These are phyloP conservation scores for Ceratobasidium sp. DNA, from an alignment of 1,284 basidiomycete genomes.

Conservation along the genomic window DNA sequence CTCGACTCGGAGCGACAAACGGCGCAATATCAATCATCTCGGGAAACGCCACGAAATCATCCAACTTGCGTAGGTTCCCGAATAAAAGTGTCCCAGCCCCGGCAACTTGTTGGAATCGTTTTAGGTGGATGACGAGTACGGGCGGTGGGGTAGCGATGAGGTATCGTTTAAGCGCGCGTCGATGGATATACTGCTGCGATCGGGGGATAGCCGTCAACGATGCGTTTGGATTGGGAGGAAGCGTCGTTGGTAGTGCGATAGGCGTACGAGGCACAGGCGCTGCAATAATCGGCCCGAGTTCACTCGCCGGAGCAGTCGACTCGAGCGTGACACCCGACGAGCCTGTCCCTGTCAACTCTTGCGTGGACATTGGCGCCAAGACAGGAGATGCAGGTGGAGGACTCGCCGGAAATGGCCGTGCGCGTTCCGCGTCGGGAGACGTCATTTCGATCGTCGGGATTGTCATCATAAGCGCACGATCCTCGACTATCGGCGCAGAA, in stretches of 20 bases:
- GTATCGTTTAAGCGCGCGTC: slow-evolving; percentile 92
- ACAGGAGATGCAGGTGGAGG: not conserved
- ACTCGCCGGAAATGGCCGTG: slow-evolving; percentile 18
- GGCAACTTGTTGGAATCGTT: slow-evolving; percentile 87
- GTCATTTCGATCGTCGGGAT: slow-evolving; percentile 44
- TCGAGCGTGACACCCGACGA: not conserved
- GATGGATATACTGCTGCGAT: slow-evolving; percentile 76
- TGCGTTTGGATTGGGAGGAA: slow-evolving; percentile 16
- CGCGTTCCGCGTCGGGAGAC: slow-evolving; percentile 36
- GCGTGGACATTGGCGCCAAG: slow-evolving; percentile 1
- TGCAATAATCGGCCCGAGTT: slow-evolving; percentile 1
- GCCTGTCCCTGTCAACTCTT: slow-evolving; percentile 1
- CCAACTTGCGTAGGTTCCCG: slow-evolving; percentile 80
- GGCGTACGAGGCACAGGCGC: slow-evolving; percentile 40
- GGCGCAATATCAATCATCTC: slow-evolving; percentile 86
- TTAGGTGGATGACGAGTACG: slow-evolving; percentile 91
- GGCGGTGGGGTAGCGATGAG: slow-evolving; percentile 89
- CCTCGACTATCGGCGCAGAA: slow-evolving; percentile 41
- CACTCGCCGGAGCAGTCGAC: not conserved
- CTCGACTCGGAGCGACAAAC: slow-evolving; percentile 84
- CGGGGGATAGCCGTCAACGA: slow-evolving; percentile 52
- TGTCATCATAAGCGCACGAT: not conserved
- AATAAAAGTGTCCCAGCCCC: slow-evolving; percentile 63
- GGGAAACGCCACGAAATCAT: slow-evolving; percentile 90
- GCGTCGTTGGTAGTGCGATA: slow-evolving; percentile 44